These are phyloP conservation scores for Gastrolobium bilobum DNA, from an alignment of 306 rosid genomes.

Conservation along the genomic window DNA sequence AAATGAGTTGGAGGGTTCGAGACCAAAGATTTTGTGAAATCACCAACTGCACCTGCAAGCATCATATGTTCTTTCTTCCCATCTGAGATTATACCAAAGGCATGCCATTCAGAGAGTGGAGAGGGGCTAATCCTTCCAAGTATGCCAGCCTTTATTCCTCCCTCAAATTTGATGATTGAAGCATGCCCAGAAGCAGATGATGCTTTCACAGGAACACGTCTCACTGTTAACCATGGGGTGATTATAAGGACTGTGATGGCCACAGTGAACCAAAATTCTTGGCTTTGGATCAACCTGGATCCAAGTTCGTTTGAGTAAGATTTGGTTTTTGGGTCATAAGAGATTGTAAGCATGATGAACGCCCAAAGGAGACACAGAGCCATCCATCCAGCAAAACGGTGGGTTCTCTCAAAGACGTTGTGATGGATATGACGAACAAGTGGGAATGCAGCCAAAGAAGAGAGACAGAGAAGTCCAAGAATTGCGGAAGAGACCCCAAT, in stretches of 20 bases:
- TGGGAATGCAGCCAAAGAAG: slow-evolving; percentile 66
- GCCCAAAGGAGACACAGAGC: slow-evolving; percentile 63
- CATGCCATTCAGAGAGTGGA: slow-evolving; percentile 68
- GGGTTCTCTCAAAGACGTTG: slow-evolving; percentile 61
- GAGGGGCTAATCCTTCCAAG: slow-evolving; percentile 67
- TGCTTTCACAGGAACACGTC: slow-evolving; percentile 49
- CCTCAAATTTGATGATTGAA: slow-evolving; percentile 56
- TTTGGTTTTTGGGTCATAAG: slow-evolving; percentile 52
- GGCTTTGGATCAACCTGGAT: slow-evolving; percentile 46
- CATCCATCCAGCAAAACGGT: slow-evolving; percentile 64
- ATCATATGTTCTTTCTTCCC: slow-evolving; percentile 63
- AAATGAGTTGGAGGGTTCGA: slow-evolving; percentile 61
- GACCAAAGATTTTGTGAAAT: slow-evolving; percentile 62
- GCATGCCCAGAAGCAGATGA: slow-evolving; percentile 60
- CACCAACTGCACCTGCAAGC: slow-evolving; percentile 71
- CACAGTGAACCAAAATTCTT: slow-evolving; percentile 62
- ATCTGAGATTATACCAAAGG: slow-evolving; percentile 66
- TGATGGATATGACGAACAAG: slow-evolving; percentile 69
- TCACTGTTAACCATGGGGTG: slow-evolving; percentile 61
- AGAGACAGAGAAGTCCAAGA: slow-evolving; percentile 59
- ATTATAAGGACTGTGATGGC: slow-evolving; percentile 52
- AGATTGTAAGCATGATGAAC: slow-evolving; percentile 49
- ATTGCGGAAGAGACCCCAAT: slow-evolving; percentile 53
- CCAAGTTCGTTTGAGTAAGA: slow-evolving; percentile 37
- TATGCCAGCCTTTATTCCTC: slow-evolving; percentile 63